phyloP scores from a whole-genome alignment of 2,329 filamentous ascomycete species.

The Colletotrichum sp. region DNA sequence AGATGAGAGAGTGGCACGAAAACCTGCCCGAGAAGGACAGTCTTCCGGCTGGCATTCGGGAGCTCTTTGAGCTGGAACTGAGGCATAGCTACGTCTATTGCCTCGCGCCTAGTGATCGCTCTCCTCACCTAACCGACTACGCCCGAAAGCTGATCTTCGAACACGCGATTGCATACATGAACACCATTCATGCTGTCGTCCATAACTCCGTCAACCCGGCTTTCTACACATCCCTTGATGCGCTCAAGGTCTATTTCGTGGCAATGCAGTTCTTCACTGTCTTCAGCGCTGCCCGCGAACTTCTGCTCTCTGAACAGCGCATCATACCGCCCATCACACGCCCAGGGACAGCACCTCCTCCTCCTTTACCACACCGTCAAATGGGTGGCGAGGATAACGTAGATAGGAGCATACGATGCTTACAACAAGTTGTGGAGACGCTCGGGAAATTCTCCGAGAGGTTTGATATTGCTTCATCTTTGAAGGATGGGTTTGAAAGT shows the following conservation, averaged over 20 bases:
- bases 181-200: slow-evolving; percentile 73
- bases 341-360: slow-evolving; percentile 53
- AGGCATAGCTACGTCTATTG: slow-evolving; percentile 93
- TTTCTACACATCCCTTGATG: slow-evolving; percentile 87
- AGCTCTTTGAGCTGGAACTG: slow-evolving; percentile 86
- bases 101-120: slow-evolving; percentile 78
- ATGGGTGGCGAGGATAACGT: slow-evolving; percentile 53
- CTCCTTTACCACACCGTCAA: slow-evolving; percentile 56
- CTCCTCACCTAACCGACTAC: slow-evolving; percentile 76
- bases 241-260: slow-evolving; percentile 81
- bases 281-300: slow-evolving; percentile 56
- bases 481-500: slow-evolving; percentile 59
- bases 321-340: slow-evolving; percentile 48
- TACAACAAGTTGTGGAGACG: slow-evolving; percentile 59
- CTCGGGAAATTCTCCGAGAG: slow-evolving; percentile 62
- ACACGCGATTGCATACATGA: slow-evolving; percentile 81
- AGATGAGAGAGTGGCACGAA: slow-evolving; percentile 83
- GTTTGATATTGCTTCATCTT: slow-evolving; percentile 61
- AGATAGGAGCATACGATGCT: slow-evolving; percentile 59
- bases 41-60: slow-evolving; percentile 68
- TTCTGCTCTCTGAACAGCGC: slow-evolving; percentile 56
- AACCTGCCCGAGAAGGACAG: slow-evolving; percentile 64
- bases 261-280: slow-evolving; percentile 68
- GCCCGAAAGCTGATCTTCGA: slow-evolving; percentile 85
- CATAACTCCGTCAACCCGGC: slow-evolving; percentile 63